Base-by-base conservation (phyloP, 805 yeast species). In the Yarrowia osloensis region DNA sequence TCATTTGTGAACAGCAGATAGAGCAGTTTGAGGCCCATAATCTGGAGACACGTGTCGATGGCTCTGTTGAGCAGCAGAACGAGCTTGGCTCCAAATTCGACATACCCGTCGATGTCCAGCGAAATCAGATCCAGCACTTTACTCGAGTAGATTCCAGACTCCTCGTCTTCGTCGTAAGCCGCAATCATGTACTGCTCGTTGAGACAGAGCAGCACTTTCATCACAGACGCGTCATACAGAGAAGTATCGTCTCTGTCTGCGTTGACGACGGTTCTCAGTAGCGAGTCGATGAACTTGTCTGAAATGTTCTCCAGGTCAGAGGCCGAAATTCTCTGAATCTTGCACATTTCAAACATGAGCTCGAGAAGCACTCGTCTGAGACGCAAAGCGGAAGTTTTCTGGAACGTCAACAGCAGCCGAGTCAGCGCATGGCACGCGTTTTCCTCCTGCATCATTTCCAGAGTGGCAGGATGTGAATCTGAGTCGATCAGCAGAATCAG, bases 161-260 rank as follows among this genome's bases (percentile, higher is more conserved):
- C 57, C 5, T 59, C 62, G 13, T 67, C 63, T 2, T 66, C 65
- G 8, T 69, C 66, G 15, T 44, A 46, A 2, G 52, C 54, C 3
- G 67, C 40, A 69, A 91, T 88, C 88, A 93, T 85, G 76, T 86
- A 93, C 76, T 93, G 97, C 74, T 93, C 97, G 76, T 93, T 93
- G 28, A 93, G 79, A 1, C 91, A 87, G 44, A 93, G 78, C 13
- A 93, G 76, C 17, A 90, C 78, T 72, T 86, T 87, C 78, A 92
- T 87, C 69, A 88, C 86, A 44, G 90, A 84, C 69, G 85, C 86
- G 73, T 86, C 88, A 69, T 81, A 81, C 57, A 44, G 22, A 1
- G 55, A 61, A 0, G 70, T 57, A 29, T 74, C 74, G 54, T 73
- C 73, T 35, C 72, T 74, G 29, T 70, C 74, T 46, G 73, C 68